Evolutionary conservation across 2,329 filamentous ascomycete species (phyloP), one percentile per base, ranked within the genome.

Genomic region (Xylariales sp.): DNA sequence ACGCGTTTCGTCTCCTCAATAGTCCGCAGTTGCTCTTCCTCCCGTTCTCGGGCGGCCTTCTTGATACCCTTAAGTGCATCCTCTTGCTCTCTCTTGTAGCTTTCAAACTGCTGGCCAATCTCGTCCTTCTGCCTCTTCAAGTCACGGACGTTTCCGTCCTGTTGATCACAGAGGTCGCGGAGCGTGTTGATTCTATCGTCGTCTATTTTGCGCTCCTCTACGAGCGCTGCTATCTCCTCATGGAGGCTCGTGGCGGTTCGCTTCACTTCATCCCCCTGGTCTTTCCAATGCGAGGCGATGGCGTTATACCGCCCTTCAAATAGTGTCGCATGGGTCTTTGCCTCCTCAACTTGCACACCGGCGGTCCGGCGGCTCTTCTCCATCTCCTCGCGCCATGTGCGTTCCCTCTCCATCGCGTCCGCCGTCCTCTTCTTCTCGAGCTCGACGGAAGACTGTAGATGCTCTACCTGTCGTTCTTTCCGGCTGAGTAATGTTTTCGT

Each of bases 391-490:
- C 68, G 79, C 80, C 73, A 86, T 48, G 50, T 74, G 53, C 60
- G 73, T 54, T 86, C 82, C 21, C 76, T 71, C 38, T 73, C 70
- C 46, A 76, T 70, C 4, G 84, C 82, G 15, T 72, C 71, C 16
- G 70, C 64, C 3, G 84, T 71, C 48, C 80, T 75, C 51, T 75
- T 72, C 57, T 76, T 75, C 62, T 89, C 85, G 2, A 71, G 60
- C 29, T 84, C 80, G 20, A 88, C 68, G 14, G 78, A 70, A 7
- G 73, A 69, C 52, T 82, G 80, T 45, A 88, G 61, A 32, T 81
- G 78, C 48, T 86, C 82, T 31, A 89, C 76, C 58, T 88, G 86
- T 10, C 86, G 76, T 55, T 89, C 85, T 55, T 86, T 86, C 43
- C 85, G 73, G 43, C 80, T 76, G 20, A 90, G 70, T 6, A 87